Evolutionary conservation across 176 grass and related monocot genomes (phyloP), one percentile per base, ranked within the genome.

Genomic region (Hsuehochloa calcarea): DNA sequence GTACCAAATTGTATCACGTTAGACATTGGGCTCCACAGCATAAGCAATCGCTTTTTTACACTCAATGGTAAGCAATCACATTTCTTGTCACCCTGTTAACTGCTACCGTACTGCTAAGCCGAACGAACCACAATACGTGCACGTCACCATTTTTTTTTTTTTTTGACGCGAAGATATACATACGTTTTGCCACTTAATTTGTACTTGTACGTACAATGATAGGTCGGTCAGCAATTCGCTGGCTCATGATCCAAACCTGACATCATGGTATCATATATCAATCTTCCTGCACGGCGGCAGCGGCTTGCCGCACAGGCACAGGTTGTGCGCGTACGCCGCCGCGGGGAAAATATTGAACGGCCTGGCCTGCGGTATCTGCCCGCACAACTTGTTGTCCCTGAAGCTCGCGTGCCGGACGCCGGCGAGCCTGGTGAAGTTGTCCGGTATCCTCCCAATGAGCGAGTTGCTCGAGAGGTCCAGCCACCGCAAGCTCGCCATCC

Each of bases 281-380:
- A 86, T 75, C 64, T 72, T 88, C 83, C 85, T 92, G 47, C 94
- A 97, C 22, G 88, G 82, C 69, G 85, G 90, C 76, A 97, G 55
- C 37, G 94, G 94, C 77, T 92, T 85, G 86, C 90, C 94, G 70
- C 94, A 97, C 0, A 97, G 87, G 80, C 94, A 94, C 45, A 92
- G 54, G 78, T 97, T 97, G 39, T 94, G 88, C 55, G 83, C 92
- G 84, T 97, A 97, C 35, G 92, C 94, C 17, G 87, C 77, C 3
- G 88, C 72, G 6, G 82, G 86, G 74, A 94, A 91, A 60, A 85
- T 54, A 23, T 88, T 84, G 63, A 97, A 97, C 58, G 94, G 94
- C 78, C 65, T 86, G 5, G 49, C 80, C 37, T 94, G 90, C 31
- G 94, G 94, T 79, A 94, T 92, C 82, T 54, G 22, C 2, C 94